Percentiles rank a stretch among this genome's conserved stretches.
phyloP scores from a whole-genome alignment of 2,329 filamentous ascomycete genomes.

The Beauveria varroae region DNA sequence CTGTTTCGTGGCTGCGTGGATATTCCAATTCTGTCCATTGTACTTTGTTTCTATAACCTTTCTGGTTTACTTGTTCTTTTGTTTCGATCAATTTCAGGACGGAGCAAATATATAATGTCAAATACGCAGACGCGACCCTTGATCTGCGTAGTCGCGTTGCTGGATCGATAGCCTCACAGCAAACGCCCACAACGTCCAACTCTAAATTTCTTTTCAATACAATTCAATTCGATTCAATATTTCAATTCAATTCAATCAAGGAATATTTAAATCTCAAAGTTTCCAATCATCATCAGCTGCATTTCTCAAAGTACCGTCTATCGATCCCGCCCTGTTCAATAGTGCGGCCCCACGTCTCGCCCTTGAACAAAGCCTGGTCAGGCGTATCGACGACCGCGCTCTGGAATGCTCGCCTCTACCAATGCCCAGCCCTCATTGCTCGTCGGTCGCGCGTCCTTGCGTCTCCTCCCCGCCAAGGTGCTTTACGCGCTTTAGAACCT shows the following conservation, averaged over 20 bases:
- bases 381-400: constrained; percentile 13
- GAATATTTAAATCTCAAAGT: neutral
- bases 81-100: neutral
- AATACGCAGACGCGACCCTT: neutral
- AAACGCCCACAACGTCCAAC: neutral
- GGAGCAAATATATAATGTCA: neutral
- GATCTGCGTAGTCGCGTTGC: neutral
- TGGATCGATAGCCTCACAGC: neutral
- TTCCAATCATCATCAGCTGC: neutral
- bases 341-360: constrained; percentile 18
- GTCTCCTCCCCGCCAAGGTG: neutral
- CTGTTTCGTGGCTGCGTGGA: neutral
- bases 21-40: neutral
- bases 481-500: constrained; percentile 5
- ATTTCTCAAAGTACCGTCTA: neutral
- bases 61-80: neutral
- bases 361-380: constrained; percentile 11
- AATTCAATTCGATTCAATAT: neutral
- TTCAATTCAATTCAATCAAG: neutral
- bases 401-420: constrained; percentile 20
- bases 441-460: neutral
- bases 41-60: no score
- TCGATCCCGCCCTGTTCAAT: constrained; percentile 9
- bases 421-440: constrained; percentile 10
- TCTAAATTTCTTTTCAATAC: no score